These are phyloP conservation scores for Exutisphaerella laricina DNA, from an alignment of 2,329 filamentous ascomycete species.

Conservation along the genomic window DNA sequence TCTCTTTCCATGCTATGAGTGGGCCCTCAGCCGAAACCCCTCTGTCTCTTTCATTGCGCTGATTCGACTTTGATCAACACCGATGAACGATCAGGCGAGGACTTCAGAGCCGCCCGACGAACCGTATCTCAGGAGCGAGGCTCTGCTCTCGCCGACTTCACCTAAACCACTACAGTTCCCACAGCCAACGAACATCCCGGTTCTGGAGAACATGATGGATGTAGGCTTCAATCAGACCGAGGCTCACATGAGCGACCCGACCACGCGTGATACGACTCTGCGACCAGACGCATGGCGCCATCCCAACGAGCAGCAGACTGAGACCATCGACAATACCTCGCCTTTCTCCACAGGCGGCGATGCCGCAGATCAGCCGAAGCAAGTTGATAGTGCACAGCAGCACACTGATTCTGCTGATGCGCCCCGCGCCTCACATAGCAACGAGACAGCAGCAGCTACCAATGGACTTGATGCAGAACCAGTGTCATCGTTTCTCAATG, in stretches of 20 bases:
- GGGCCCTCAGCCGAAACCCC: not conserved
- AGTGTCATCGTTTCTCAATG: slow-evolving; percentile 17
- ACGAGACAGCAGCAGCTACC: slow-evolving; percentile 14
- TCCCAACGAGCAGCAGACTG: slow-evolving; percentile 22
- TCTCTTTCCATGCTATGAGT: slow-evolving; percentile 5
- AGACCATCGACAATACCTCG: slow-evolving; percentile 12
- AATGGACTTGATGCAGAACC: slow-evolving; percentile 14
- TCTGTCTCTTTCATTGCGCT: slow-evolving; percentile 7
- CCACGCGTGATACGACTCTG: slow-evolving; percentile 32
- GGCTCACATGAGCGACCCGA: slow-evolving; percentile 45
- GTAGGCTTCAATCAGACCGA: slow-evolving; percentile 63
- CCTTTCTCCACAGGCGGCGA: slow-evolving; percentile 22
- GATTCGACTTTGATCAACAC: slow-evolving; percentile 14
- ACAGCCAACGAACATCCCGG: slow-evolving; percentile 62
- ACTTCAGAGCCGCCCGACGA: slow-evolving; percentile 44
- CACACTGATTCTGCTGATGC: not conserved
- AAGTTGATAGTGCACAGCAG: slow-evolving; percentile 6
- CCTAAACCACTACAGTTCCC: slow-evolving; percentile 64
- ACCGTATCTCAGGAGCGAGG: slow-evolving; percentile 57
- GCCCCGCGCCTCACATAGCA: slow-evolving; percentile 17
- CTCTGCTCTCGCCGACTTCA: slow-evolving; percentile 59
- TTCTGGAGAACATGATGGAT: slow-evolving; percentile 67
- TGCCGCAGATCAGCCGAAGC: slow-evolving; percentile 7
- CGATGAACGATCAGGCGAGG: slow-evolving; percentile 22
- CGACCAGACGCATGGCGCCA: slow-evolving; percentile 32